Base-by-base conservation (phyloP, 768 basidiomycete species). In the Lepiota venenata region DNA sequence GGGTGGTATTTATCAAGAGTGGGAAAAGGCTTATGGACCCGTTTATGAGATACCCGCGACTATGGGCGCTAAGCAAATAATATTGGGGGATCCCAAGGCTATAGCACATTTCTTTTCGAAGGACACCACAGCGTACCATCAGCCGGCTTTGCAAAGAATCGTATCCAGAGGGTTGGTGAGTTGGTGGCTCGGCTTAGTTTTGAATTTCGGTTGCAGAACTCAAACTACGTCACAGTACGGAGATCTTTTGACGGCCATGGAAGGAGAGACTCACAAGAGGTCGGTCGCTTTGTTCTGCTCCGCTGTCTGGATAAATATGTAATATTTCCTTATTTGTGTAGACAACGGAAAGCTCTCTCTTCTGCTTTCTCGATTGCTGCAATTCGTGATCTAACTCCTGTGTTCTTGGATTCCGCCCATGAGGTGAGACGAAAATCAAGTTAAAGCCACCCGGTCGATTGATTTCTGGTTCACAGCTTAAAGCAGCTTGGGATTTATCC, bases 291-390 rank as follows among this genome's bases (percentile, higher is more conserved):
- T 32, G 4, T 32, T 32, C 32, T 32, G 8, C 32, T 32, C 8
- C 32, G 8, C 10, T 5, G 12, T 27, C 3, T 52, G 18, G 25
- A 22, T n/a, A 21, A 2, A 25, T 32, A 47, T 25, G 4, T n/a
- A 2, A 25, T 5, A 25, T 5, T 25, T 2, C n/a, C 25, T 2
- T 18, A 22, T 4, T 11, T 20, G 18, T 4, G 32, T 32, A 77
- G 79, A 47, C 79, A 80, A 56, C 69, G 81, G 35, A 80, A 77
- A 55, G 73, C 76, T 0, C 61, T 81, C 9, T 72, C 77, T 1
- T 77, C 79, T 1, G 78, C 78, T 0, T 82, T 82, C 62, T 79
- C 73, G 61, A 79, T 74, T 56, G 70, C 75, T 1, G 74, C 77
- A 0, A 76, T 82, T 40, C 73, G 78, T 7, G 70, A 64, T 18